Evolutionary conservation across 768 basidiomycete species (phyloP), one percentile per base, ranked within the genome.

Genomic region (Rhodocollybia butyracea): DNA sequence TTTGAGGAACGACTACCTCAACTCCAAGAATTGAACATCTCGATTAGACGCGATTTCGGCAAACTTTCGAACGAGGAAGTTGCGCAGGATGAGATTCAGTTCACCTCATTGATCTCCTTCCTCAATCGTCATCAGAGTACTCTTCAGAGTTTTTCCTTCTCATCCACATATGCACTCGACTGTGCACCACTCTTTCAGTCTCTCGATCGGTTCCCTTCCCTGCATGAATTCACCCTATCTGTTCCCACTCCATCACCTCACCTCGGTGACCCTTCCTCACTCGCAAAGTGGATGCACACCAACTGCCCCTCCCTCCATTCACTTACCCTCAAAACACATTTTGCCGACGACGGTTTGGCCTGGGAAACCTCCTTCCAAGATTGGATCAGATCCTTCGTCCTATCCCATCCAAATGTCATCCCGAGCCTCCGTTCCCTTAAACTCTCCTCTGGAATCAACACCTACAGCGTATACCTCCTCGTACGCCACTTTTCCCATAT

Each of bases 1-100:
- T 59, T 63, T 17, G 57, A 61, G 41, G 60, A 57, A 15, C 58
- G 64, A 34, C 59, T 68, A 22, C 45, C 29, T 11, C 45, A 26
- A 22, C 45, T 46, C 45, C 19, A 46, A 24, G 45, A 46, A 24
- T 24, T 46, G 45, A 46, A 12, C 22, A 46, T 46, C 22, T 26
- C 45, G 6, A n/a, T 46, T 24, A 5, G 21, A 26, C 45, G 29
- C 13, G 45, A 30, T 11, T 10, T 6, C 39, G 39, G 21, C 21
- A 40, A 6, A 5, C 21, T 10, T 17, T 5, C 34, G 34, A 36
- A 36, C 34, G 34, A 17, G 34, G 17, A 17, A 7, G 34, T 7
- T 8, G 17, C 34, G 7, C 8, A 17, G 17, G 34, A 36, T 17
- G 7, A 7, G 34, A 36, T 19, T 17, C 6, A 17, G 21, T 40